Evolutionary conservation across 495 filamentous ascomycete genomes (phyloP).

Genomic region (Monascus purpureus): DNA sequence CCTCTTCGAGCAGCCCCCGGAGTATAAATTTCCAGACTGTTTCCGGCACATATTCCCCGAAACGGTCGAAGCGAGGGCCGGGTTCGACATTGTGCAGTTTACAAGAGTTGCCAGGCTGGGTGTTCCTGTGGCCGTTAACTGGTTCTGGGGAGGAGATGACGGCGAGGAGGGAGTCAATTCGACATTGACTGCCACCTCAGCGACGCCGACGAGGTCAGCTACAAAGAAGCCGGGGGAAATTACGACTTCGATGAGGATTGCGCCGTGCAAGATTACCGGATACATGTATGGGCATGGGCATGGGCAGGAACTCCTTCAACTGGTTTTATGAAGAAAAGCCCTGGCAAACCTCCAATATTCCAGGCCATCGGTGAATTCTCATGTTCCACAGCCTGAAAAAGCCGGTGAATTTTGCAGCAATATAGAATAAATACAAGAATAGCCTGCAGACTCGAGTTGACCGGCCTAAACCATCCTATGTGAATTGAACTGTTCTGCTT

Average conservation of each 20-base stretch:
- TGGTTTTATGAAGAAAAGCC: no score
- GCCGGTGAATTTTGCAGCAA: no score
- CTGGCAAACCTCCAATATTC: no score
- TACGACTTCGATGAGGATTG: constrained; percentile 11
- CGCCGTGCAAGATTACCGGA: constrained; percentile 1
- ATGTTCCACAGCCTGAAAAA: no score
- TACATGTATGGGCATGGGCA: neutral
- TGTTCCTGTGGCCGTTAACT: constrained; percentile 20
- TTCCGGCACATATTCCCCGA: constrained; percentile 16
- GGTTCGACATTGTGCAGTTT: constrained; percentile 21
- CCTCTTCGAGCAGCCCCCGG: constrained; percentile 17
- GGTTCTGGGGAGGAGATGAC: constrained; percentile 17
- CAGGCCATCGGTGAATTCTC: no score
- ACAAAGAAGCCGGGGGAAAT: no score
- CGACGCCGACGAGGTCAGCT: no score
- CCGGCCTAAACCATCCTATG: no score
- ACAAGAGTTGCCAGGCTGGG: constrained; percentile 13
- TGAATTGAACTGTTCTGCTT: no score
- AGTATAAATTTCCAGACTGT: constrained; percentile 16
- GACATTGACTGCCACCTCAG: neutral
- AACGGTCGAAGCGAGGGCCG: constrained; percentile 11
- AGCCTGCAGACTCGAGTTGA: no score
- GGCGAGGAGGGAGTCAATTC: constrained; percentile 1
- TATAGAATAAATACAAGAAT: no score
- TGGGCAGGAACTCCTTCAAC: neutral